Percentiles rank a stretch among this genome's conserved stretches.
These are phyloP conservation scores for Waltiozyma sp. DNA, from an alignment of 1,139 yeast genomes.

Conservation along the genomic window DNA sequence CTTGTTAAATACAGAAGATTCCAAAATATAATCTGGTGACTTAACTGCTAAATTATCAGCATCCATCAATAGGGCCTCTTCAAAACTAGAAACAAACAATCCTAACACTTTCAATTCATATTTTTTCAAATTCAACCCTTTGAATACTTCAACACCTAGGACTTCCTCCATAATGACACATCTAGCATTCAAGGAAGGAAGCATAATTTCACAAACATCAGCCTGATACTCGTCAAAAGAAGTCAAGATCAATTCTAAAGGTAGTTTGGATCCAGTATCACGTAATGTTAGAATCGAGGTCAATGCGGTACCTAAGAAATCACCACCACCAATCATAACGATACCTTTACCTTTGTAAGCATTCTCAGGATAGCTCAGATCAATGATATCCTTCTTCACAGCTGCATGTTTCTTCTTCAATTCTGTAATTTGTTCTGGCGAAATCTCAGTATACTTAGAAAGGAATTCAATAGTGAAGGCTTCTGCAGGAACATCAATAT, in stretches of 20 bases:
- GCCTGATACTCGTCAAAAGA: slow-evolving; percentile 35
- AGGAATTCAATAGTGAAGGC: slow-evolving; percentile 18
- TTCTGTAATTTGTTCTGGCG: slow-evolving; percentile 14
- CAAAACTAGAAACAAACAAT: slow-evolving; percentile 43
- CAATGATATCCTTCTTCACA: slow-evolving; percentile 11
- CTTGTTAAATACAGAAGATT: slow-evolving; percentile 17
- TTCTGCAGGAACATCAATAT: slow-evolving; percentile 16
- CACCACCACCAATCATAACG: slow-evolving; percentile 54
- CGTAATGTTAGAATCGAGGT: slow-evolving; percentile 45
- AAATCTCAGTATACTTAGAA: slow-evolving; percentile 11
- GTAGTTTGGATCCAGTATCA: slow-evolving; percentile 41
- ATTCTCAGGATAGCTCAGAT: slow-evolving; percentile 19
- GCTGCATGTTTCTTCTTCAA: slow-evolving; percentile 13
- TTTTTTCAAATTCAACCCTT: slow-evolving; percentile 37
- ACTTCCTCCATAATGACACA: slow-evolving; percentile 38
- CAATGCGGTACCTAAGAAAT: slow-evolving; percentile 43
- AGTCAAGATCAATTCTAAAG: slow-evolving; percentile 53
- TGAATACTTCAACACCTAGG: slow-evolving; percentile 30
- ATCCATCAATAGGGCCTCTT: slow-evolving; percentile 44
- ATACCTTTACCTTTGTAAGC: slow-evolving; percentile 46
- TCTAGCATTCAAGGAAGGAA: slow-evolving; percentile 42
- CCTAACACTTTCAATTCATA: slow-evolving; percentile 52
- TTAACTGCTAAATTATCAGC: slow-evolving; percentile 48
- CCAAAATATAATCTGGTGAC: slow-evolving; percentile 38
- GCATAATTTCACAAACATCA: slow-evolving; percentile 39